Percentiles rank a stretch among this genome's conserved stretches.
These are phyloP conservation scores for Rhizopus microsporus DNA, from an alignment of 371 early-diverging fungal genomes.

Conservation along the genomic window DNA sequence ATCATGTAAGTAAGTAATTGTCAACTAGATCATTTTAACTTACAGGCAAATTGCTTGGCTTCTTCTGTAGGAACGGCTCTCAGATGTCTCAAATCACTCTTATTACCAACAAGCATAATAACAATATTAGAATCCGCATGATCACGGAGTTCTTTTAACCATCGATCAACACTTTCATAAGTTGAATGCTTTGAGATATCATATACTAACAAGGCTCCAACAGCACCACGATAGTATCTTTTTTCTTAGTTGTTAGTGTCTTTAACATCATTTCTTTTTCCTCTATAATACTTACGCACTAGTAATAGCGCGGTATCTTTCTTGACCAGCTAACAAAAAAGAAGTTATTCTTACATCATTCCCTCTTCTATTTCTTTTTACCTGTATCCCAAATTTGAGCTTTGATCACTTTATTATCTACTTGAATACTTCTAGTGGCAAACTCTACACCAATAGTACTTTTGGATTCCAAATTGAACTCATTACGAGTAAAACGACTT, in stretches of 20 bases:
- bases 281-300: conserved; percentile 69
- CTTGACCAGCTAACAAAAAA: conserved; percentile 75
- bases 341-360: background rate
- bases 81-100: conserved; percentile 97
- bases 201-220: conserved; percentile 97
- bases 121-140: conserved; percentile 98
- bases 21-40: conserved; percentile 1
- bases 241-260: too few relatives aligned
- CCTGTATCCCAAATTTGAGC: conserved; percentile 99
- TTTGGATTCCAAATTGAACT: conserved; percentile 96
- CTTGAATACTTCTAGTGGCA: conserved; percentile 97
- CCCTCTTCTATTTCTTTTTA: conserved; percentile 22
- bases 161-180: conserved; percentile 92
- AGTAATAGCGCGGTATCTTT: conserved; percentile 90
- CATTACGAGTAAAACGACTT: conserved; percentile 96
- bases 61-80: conserved; percentile 87
- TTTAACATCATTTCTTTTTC: background rate
- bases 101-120: conserved; percentile 99
- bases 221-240: conserved; percentile 98
- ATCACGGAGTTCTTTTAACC: conserved; percentile 98
- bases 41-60: conserved; percentile 23
- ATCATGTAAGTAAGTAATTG: conserved; percentile 1
- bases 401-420: conserved; percentile 96
- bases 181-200: conserved; percentile 96
- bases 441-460: conserved; percentile 99